These are phyloP conservation scores for Zygosaccharomyces siamensis DNA, from an alignment of 805 yeast species.

Conservation along the genomic window DNA sequence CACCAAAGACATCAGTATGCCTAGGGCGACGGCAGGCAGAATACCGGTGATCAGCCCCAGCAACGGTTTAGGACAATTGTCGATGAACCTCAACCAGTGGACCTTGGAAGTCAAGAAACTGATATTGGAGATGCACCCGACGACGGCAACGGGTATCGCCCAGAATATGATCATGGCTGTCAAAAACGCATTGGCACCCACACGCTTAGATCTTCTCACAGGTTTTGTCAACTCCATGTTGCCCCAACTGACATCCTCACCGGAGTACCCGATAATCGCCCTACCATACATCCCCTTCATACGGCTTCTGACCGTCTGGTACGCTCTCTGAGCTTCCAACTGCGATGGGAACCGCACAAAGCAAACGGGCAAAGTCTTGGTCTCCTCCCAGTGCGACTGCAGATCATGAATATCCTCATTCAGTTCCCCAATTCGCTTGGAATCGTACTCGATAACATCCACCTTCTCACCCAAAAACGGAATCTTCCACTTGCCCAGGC, in stretches of 20 bases:
- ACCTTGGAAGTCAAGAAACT: constrained; percentile 65
- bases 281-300: constrained; percentile 42
- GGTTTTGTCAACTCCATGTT: constrained; percentile 57
- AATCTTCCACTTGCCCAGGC: constrained; percentile 44
- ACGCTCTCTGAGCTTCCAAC: constrained; percentile 82
- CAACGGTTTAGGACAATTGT: constrained; percentile 62
- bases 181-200: constrained; percentile 58
- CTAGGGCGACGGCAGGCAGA: constrained; percentile 75
- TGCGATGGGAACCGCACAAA: constrained; percentile 80
- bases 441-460: constrained; percentile 70
- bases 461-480: constrained; percentile 69
- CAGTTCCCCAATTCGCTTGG: constrained; percentile 60
- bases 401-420: constrained; percentile 56
- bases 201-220: constrained; percentile 52
- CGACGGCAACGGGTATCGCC: constrained; percentile 97
- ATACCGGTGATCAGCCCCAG: constrained; percentile 85
- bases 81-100: constrained; percentile 69
- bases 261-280: constrained; percentile 59
- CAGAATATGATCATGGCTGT: constrained; percentile 75
- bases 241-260: constrained; percentile 82
- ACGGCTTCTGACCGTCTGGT: constrained; percentile 66
- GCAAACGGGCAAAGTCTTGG: constrained; percentile 58
- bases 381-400: constrained; percentile 51
- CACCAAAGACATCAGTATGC: constrained; percentile 77
- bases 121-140: constrained; percentile 88